Evolutionary conservation across 2,329 filamentous ascomycete genomes (phyloP).

Genomic region (Diplocarpon mali): DNA sequence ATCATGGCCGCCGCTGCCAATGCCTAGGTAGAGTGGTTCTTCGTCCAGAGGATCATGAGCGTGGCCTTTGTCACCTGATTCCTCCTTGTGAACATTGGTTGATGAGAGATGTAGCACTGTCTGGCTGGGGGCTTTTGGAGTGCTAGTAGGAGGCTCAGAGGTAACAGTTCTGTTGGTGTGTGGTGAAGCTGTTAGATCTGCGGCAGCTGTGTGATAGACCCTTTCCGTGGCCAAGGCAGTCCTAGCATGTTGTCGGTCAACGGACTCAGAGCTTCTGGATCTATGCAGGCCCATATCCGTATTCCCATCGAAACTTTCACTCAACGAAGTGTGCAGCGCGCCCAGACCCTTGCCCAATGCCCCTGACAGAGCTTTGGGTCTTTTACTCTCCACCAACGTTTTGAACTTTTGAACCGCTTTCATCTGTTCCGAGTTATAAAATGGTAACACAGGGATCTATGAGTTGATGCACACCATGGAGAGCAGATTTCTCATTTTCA

Average conservation of each 20-base stretch:
- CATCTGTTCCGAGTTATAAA: constrained; percentile 43
- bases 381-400: constrained; percentile 49
- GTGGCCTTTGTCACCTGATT: constrained; percentile 42
- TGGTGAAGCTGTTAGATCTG: constrained; percentile 13
- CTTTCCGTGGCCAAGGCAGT: constrained; percentile 40
- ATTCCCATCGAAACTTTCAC: constrained; percentile 32
- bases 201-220: constrained; percentile 34
- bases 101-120: not conserved
- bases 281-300: constrained; percentile 25
- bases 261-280: constrained; percentile 38
- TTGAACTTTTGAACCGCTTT: constrained; percentile 90
- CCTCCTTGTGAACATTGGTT: constrained; percentile 12
- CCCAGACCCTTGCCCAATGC: constrained; percentile 47
- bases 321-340: constrained; percentile 35
- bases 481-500: constrained; percentile 76
- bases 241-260: constrained; percentile 39
- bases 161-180: not conserved
- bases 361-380: constrained; percentile 41
- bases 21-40: constrained; percentile 57
- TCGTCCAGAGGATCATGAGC: constrained; percentile 54
- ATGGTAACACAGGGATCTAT: not conserved
- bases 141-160: not conserved
- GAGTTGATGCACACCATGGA: constrained; percentile 52
- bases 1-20: constrained; percentile 53
- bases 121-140: not conserved